Percentiles rank a stretch among this genome's conserved stretches.
Conservation (phyloP, 441 rosid species). For the Populus hybrid region DNA sequence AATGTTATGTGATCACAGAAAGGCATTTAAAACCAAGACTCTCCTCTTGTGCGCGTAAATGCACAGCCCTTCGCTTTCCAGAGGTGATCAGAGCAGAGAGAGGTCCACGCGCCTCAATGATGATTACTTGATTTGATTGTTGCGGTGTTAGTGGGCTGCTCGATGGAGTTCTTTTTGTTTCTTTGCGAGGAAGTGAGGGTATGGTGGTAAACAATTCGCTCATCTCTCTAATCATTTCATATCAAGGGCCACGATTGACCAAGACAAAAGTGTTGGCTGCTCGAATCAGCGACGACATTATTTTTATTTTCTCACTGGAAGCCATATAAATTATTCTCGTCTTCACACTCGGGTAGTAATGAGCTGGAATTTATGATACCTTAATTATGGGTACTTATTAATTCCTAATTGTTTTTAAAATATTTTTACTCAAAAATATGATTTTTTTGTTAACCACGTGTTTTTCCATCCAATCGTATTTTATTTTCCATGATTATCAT, state of each 20-base stretch:
- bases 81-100: not conserved
- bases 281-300: not conserved
- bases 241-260: not conserved
- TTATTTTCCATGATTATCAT: too few species aligned
- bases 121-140: not conserved
- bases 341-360: too few species aligned
- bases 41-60: conserved; percentile 1
- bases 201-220: not conserved
- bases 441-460: too few species aligned
- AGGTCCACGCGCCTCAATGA: not conserved
- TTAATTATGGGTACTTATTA: too few species aligned
- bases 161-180: not conserved
- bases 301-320: too few species aligned
- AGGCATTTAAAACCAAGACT: not conserved
- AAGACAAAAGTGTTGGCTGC: not conserved
- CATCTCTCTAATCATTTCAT: not conserved
- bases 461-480: too few species aligned
- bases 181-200: not conserved
- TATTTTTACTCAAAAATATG: too few species aligned
- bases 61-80: not conserved
- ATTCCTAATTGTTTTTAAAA: too few species aligned
- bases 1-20: not conserved
- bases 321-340: not conserved
- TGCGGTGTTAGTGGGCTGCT: not conserved
- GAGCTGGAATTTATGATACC: not conserved